Percentiles rank a stretch among this genome's conserved stretches.
phyloP scores from a whole-genome alignment of 2,329 filamentous ascomycete species.

The Helicocarpus griseus region DNA sequence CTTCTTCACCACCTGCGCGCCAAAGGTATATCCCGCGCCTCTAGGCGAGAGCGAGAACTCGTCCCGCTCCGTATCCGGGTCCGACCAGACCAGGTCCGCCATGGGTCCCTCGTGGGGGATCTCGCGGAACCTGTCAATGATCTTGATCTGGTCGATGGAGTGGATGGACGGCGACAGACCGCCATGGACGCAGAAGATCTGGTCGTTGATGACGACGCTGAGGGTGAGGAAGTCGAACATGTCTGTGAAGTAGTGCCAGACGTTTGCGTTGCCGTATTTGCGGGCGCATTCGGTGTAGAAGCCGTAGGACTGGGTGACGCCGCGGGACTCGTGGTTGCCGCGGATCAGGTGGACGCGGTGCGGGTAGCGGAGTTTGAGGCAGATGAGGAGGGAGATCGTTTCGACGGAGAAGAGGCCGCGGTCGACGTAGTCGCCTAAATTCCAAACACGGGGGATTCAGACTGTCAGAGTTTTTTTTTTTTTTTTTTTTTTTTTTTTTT shows the following conservation, averaged over 20 bases:
- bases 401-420: constrained; percentile 98
- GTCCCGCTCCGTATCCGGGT: constrained; percentile 93
- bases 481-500: not conserved
- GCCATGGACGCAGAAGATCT: constrained; percentile 98
- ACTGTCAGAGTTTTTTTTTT: not conserved
- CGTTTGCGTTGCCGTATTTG: constrained; percentile 96
- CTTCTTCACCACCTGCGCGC: constrained; percentile 95
- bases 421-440: constrained; percentile 86
- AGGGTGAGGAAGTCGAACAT: constrained; percentile 99
- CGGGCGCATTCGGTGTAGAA: constrained; percentile 98
- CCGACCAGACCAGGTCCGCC: constrained; percentile 98
- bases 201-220: constrained; percentile 95
- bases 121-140: constrained; percentile 96
- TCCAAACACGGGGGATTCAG: not conserved
- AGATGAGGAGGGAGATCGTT: constrained; percentile 95
- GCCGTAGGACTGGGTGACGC: constrained; percentile 96
- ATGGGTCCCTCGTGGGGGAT: constrained; percentile 98
- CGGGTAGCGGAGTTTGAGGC: constrained; percentile 92
- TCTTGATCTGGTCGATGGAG: constrained; percentile 98
- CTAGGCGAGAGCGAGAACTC: constrained; percentile 91
- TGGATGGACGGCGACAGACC: constrained; percentile 86
- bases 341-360: constrained; percentile 91
- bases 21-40: constrained; percentile 94
- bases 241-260: constrained; percentile 99
- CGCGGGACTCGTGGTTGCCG: constrained; percentile 94